Percentiles rank a stretch among this genome's conserved stretches.
Conservation (phyloP, 768 basidiomycete genomes). For the Steccherinum ochraceum region DNA sequence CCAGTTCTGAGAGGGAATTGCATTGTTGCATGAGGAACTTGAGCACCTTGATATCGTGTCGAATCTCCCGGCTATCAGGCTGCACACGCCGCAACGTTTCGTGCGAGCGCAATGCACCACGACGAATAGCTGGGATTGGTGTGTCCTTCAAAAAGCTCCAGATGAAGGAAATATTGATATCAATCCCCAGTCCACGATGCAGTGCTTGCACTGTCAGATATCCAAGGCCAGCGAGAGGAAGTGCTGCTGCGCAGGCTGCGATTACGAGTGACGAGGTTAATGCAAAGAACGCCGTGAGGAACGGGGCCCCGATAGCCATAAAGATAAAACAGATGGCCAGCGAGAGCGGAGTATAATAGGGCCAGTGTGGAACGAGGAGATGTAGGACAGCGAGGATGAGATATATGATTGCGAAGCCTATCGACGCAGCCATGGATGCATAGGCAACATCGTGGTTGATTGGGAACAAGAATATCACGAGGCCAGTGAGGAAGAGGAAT, state of each 20-base stretch:
- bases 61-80: not conserved
- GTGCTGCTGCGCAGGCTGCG: no score
- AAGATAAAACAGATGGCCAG: not conserved
- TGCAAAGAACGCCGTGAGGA: not conserved
- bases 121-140: not conserved
- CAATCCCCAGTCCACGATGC: not conserved
- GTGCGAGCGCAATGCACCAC: not conserved
- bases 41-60: not conserved
- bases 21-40: not conserved
- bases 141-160: not conserved
- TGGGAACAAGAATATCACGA: not conserved
- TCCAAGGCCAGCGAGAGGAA: not conserved
- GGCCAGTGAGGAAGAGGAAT: not conserved
- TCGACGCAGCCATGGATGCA: not conserved
- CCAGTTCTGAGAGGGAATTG: not conserved
- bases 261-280: no score
- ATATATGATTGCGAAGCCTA: not conserved
- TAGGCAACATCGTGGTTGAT: conserved; percentile 1
- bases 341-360: not conserved
- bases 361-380: not conserved
- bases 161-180: not conserved
- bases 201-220: not conserved
- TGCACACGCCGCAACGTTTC: not conserved
- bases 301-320: not conserved
- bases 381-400: not conserved